A percentile compares a stretch with the other conserved stretches of the same genome.
phyloP scores from a whole-genome alignment of 805 yeast species.

The Danielia reshetovae region DNA sequence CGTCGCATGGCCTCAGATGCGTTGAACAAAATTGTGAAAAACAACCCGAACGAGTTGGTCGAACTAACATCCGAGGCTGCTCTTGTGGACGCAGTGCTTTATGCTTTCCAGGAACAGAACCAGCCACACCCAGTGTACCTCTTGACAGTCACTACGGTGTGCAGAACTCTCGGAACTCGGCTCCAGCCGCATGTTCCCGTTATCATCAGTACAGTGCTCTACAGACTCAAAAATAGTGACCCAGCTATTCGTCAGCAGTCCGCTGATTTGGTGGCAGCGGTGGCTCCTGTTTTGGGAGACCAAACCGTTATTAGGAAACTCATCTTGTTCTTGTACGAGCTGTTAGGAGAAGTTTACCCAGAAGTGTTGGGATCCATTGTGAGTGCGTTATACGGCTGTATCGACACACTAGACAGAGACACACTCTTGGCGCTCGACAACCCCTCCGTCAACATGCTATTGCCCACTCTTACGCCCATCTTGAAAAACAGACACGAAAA shows the following conservation, averaged over 20 bases:
- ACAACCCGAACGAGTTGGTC: conserved; percentile 26
- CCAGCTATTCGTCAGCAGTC: conserved; percentile 79
- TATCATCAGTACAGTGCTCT: conserved; percentile 67
- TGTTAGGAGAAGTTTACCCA: conserved; percentile 91
- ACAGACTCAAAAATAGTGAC: conserved; percentile 65
- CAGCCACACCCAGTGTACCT: conserved; percentile 52
- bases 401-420: conserved; percentile 55
- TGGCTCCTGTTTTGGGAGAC: conserved; percentile 68
- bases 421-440: conserved; percentile 46
- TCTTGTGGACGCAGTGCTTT: conserved; percentile 74
- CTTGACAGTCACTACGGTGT: conserved; percentile 60
- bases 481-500: conserved; percentile 84
- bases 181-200: conserved; percentile 69
- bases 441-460: conserved; percentile 77
- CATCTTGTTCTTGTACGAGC: conserved; percentile 77
- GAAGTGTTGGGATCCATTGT: conserved; percentile 87
- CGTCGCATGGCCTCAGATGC: conserved; percentile 78
- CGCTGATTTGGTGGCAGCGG: conserved; percentile 64
- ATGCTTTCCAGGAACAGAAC: conserved; percentile 78
- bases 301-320: conserved; percentile 60
- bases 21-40: conserved; percentile 50
- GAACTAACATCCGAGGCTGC: conserved; percentile 65
- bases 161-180: conserved; percentile 58
- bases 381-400: conserved; percentile 62
- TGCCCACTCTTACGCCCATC: conserved; percentile 90